Evolutionary conservation across 371 early-diverging fungal species (phyloP), one percentile per base, ranked within the genome.

Genomic region (Mucor velutinosus): DNA sequence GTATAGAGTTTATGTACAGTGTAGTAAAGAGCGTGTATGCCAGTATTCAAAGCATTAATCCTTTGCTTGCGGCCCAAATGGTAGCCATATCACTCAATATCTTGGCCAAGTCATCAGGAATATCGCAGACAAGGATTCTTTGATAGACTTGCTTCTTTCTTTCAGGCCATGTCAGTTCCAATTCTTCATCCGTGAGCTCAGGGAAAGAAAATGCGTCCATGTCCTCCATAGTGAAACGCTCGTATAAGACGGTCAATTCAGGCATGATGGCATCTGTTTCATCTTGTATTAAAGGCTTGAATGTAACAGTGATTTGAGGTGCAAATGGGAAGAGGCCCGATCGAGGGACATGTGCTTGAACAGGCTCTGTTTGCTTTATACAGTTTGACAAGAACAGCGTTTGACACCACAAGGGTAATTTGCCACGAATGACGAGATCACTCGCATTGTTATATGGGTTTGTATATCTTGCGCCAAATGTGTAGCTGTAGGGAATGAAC

Each of bases 401-500:
- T 47, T 83, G 83, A 23, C 73, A 73, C 83, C 83, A 83, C 17
- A 76, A 25, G 7, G 83, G 83, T 4, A 83, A 7, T 32, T 71
- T 68, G 8, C 80, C 83, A 7, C 83, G 80, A 10, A 84, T 73
- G 25, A 81, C 56, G 8, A 84, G 43, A 64, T 84, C 84, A 7
- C 70, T 70, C 3, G 71, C 63, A 12, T 67, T 60, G 4, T 66
- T 61, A 41, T 74, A 78, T 7, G 82, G 80, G 23, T 81, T 80
- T 30, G 80, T 80, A 51, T 72, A 81, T 32, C 82, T 66, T 10
- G 73, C 72, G 14, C 84, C 84, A 63, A 84, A 76, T 58, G 82
- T 84, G 39, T 84, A 84, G 60, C 80, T 78, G 62, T 76, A 81
- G 6, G 84, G 84, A 2, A 79, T 61, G 59, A 77, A 79, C n/a